Evolutionary conservation across 768 basidiomycete genomes (phyloP).

Genomic region (Antrodiella citrinella): DNA sequence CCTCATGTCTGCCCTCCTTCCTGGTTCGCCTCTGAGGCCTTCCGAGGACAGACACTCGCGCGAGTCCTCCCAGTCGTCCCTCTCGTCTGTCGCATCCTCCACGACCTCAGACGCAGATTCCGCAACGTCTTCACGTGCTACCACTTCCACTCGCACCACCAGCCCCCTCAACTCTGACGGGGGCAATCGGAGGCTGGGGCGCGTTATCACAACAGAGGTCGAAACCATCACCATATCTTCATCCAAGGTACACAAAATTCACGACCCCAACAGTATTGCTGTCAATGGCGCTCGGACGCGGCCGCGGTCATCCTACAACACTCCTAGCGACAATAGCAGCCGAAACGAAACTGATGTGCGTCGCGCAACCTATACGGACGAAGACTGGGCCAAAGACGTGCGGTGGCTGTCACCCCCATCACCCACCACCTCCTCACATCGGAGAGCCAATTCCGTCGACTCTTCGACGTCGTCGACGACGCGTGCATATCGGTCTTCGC

Average conservation of each 20-base stretch:
- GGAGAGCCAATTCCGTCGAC: background rate
- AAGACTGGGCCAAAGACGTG: slow-evolving; percentile 64
- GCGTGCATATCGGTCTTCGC: background rate
- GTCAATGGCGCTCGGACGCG: slow-evolving; percentile 7
- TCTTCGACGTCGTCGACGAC: background rate
- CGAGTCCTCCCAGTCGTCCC: slow-evolving; percentile 31
- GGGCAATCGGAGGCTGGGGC: slow-evolving; percentile 3
- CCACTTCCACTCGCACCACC: slow-evolving; percentile 28
- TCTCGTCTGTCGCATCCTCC: slow-evolving; percentile 19
- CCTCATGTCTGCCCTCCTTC: slow-evolving; percentile 19
- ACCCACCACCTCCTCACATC: slow-evolving; percentile 2
- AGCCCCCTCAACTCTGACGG: slow-evolving; percentile 20
- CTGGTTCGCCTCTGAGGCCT: slow-evolving; percentile 19
- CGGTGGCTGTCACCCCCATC: slow-evolving; percentile 45
- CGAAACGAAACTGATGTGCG: slow-evolving; percentile 13
- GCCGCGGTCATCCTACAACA: slow-evolving; percentile 5
- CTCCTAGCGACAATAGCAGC: slow-evolving; percentile 2
- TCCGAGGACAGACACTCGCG: slow-evolving; percentile 17
- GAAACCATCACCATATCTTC: slow-evolving; percentile 16
- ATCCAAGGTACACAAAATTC: slow-evolving; percentile 12
- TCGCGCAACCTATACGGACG: slow-evolving; percentile 33
- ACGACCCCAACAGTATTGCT: slow-evolving; percentile 10
- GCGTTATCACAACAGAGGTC: background rate
- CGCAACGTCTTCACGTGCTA: slow-evolving; percentile 33
- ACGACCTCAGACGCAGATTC: slow-evolving; percentile 23